These are phyloP conservation scores for Ophiocytium majus DNA, from an alignment of 352 stramenopile genomes.

Conservation along the genomic window DNA sequence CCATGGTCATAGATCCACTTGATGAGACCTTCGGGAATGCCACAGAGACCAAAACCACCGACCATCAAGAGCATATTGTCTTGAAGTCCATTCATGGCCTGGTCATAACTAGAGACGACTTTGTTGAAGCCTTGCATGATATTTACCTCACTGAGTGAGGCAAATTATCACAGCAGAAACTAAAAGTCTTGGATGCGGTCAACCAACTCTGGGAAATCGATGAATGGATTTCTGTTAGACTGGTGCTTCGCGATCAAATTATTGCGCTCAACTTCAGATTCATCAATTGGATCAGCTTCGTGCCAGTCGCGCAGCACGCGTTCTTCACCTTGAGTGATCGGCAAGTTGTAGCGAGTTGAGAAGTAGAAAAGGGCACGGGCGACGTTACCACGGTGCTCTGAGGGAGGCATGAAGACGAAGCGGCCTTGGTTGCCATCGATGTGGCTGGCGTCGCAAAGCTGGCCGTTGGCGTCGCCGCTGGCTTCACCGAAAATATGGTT, in stretches of 20 bases:
- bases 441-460: background rate
- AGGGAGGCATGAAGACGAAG: background rate
- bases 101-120: background rate
- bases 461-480: background rate
- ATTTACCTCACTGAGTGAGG: too few relatives aligned
- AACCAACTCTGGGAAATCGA: background rate
- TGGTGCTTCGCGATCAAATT: background rate
- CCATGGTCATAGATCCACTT: conserved; percentile 75
- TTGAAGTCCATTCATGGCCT: background rate
- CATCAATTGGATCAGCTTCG: background rate
- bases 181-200: conserved; percentile 3
- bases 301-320: background rate
- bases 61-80: conserved; percentile 55
- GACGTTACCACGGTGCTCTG: background rate
- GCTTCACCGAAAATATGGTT: background rate
- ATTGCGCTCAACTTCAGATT: background rate
- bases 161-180: too few relatives aligned
- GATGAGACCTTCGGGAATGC: conserved; percentile 85
- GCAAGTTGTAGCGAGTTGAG: background rate
- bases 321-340: background rate
- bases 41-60: conserved; percentile 82
- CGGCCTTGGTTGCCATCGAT: background rate
- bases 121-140: too few relatives aligned
- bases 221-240: conserved; percentile 8
- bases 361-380: background rate